Base-by-base conservation (phyloP, 768 basidiomycete species). In the Leccinum disarticulatum region DNA sequence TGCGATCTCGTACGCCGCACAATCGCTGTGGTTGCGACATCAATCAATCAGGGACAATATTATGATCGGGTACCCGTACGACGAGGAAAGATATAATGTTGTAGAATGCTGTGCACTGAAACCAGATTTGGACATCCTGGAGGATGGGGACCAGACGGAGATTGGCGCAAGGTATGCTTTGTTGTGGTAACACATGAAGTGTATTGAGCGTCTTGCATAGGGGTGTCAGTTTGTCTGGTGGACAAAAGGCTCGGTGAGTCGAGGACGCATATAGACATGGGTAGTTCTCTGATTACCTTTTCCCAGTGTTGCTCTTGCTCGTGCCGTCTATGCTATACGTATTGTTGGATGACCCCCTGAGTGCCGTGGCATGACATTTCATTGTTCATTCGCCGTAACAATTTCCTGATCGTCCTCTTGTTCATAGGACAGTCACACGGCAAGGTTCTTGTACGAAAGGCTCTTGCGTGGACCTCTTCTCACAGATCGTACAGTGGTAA, bases 71-170 rank as follows among this genome's bases (percentile, higher is more conserved):
- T 82, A 83, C 62, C 85, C 86, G 1, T 76, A 70, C 47, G 88
- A 90, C 55, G 84, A 90, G 61, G 84, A 86, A 61, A 78, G 91
- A 52, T 95, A 95, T 64, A 75, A 87, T 0, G 91, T 93, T 28
- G 70, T 95, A n/a, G 87, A 93, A 54, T 88, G 85, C 14, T 98
- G 95, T 68, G 94, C 93, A 1, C 73, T 98, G 55, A 76, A 70
- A 30, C 85, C 89, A 0, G 96, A 98, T 77, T 73, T 98, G 58
- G 83, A 88, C 6, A 82, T 94, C 11, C 73, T 98, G 2, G 91
- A 95, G 58, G 87, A 95, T 66, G 96, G 96, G 0, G 94, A 93
- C 68, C 77, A 74, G 56, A 94, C 92, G 2, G 89, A 93, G 74
- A 91, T 95, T 63, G 93, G 93, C 14, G 87, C 85, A 14, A 78